Conservation (phyloP, 768 basidiomycete species). For the Boletus bicolor region DNA sequence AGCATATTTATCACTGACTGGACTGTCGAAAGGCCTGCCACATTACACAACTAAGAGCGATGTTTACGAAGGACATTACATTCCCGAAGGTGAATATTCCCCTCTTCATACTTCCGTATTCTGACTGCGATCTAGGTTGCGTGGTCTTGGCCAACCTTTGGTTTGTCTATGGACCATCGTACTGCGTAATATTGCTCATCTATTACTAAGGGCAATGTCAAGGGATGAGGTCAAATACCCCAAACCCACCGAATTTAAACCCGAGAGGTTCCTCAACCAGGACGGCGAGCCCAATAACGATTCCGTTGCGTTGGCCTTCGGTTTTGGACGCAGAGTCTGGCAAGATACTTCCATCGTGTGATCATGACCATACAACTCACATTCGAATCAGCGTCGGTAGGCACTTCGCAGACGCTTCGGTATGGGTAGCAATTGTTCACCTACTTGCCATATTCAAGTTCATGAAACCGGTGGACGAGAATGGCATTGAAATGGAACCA, state of each 20-base stretch:
- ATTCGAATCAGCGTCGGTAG: conserved; percentile 21
- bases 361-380: conserved; percentile 1
- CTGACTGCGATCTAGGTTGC: conserved; percentile 24
- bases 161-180: conserved; percentile 9
- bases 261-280: conserved; percentile 27
- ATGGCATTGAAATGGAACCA: conserved; percentile 26
- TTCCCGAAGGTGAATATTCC: conserved; percentile 24
- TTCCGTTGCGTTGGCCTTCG: conserved; percentile 22
- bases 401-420: conserved; percentile 31
- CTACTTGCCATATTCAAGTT: conserved; percentile 31
- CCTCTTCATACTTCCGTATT: not conserved
- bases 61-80: conserved; percentile 24
- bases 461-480: conserved; percentile 25
- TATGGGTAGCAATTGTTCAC: conserved; percentile 32
- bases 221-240: conserved; percentile 26
- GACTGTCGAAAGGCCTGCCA: conserved; percentile 23
- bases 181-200: conserved; percentile 4
- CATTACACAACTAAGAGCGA: conserved; percentile 27
- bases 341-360: not conserved
- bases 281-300: conserved; percentile 27
- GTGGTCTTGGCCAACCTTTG: conserved; percentile 31
- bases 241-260: conserved; percentile 26
- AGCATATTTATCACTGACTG: not conserved
- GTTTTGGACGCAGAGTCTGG: conserved; percentile 32
- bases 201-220: conserved; percentile 28